Evolutionary conservation across 2,329 filamentous ascomycete species (phyloP), one percentile per base, ranked within the genome.

Genomic region (Golovinomyces cichoracearum): DNA sequence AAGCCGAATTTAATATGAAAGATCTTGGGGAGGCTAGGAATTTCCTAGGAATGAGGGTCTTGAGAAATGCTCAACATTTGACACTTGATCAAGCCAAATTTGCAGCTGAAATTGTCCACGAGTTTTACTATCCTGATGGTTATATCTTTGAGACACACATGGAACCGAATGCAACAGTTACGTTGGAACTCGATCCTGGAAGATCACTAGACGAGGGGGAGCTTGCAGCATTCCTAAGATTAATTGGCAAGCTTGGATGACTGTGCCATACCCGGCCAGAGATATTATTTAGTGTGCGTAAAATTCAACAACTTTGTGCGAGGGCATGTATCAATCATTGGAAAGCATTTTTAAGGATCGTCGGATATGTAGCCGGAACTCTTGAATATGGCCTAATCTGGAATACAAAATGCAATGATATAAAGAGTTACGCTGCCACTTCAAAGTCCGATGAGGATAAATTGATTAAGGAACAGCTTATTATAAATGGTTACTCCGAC

Each of bases 81-180:
- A 26, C 41, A 45, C 41, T 45, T 45, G 41, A 45, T 45, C 41
- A 45, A 45, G 22, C 41, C 4, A 45, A 19, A 45, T 45, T 26
- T 27, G 41, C 41, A 26, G 41, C 22, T 26, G 23, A 45, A 27
- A 45, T 45, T 1, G 23, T 45, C 23, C 41, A 45, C 23, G 9
- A 45, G 15, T 17, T 26, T 27, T 45, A 45, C 23, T 45, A 45
- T 45, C 15, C 15, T 26, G 41, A 45, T 27, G 41, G 41, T 38
- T 38, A 6, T 38, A 38, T 38, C 13, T 38, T 38, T 19, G 35
- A 38, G 35, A 38, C 35, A 38, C 35, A 13, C 35, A 38, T 38
- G 35, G 35, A 38, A 38, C 35, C 35, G 35, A 38, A 38, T 38
- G 35, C 35, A 38, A 38, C 35, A 38, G 35, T 38, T 38, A 38